A percentile compares a stretch with the other conserved stretches of the same genome.
Evolutionary conservation across 305 asterid genomes (phyloP).

Genomic region (Ilex paraguariensis): DNA sequence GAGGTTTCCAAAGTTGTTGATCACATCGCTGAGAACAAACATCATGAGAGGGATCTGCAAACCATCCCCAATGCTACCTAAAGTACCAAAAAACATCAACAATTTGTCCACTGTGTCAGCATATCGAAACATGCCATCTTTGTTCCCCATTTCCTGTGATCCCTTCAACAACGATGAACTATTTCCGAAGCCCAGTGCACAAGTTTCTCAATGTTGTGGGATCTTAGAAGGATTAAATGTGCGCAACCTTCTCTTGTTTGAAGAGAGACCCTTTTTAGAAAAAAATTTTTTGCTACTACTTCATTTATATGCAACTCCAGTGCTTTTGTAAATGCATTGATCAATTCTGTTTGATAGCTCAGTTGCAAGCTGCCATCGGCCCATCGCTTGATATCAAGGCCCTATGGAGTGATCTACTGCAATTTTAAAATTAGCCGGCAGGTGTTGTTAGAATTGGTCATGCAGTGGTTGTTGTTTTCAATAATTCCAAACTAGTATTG

Average conservation of each 20-base stretch:
- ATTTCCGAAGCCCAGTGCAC: too few species aligned
- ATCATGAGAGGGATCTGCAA: slow-evolving; percentile 73
- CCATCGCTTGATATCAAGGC: neutral
- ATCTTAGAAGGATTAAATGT: too few species aligned
- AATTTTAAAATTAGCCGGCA: neutral
- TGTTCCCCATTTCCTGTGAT: slow-evolving; percentile 34
- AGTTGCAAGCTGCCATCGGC: neutral
- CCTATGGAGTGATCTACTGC: neutral
- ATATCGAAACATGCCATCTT: slow-evolving; percentile 66
- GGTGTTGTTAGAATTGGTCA: neutral
- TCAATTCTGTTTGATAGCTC: neutral
- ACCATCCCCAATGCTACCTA: slow-evolving; percentile 93
- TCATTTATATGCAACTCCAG: neutral
- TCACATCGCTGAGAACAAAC: slow-evolving; percentile 71
- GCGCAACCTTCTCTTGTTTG: too few species aligned
- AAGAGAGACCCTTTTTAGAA: too few species aligned
- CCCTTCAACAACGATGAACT: slow-evolving; percentile 19
- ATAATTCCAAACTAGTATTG: neutral
- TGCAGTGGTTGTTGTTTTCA: neutral
- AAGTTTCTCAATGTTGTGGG: too few species aligned
- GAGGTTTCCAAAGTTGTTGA: slow-evolving; percentile 56
- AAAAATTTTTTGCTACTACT: neutral
- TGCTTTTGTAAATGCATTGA: neutral
- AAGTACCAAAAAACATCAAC: slow-evolving; percentile 60
- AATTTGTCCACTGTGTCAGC: slow-evolving; percentile 64